phyloP scores from a whole-genome alignment of 163 green algal species.

The Chlamydomonas reinhardtii region DNA sequence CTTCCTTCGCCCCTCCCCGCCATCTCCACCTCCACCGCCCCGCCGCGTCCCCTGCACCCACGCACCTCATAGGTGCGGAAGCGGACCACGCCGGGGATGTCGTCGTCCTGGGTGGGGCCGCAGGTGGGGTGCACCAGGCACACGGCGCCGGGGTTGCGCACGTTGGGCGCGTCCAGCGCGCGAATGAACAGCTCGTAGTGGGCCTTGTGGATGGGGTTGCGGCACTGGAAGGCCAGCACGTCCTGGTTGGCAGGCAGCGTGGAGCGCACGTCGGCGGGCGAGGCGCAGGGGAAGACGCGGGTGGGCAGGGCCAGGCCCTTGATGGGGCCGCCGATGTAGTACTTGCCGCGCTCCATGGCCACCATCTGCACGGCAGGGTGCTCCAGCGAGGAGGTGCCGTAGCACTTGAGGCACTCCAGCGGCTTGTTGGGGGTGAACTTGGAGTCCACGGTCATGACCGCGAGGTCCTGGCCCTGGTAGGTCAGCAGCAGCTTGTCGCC shows the following conservation, averaged over 20 bases:
- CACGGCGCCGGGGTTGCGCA: constrained; percentile 78
- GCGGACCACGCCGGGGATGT: constrained; percentile 87
- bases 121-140: constrained; percentile 98
- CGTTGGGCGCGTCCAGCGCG: constrained; percentile 91
- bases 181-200: constrained; percentile 99
- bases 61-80: constrained; percentile 81
- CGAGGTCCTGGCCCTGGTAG: constrained; percentile 92
- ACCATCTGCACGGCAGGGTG: constrained; percentile 97
- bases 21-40: too few relatives aligned
- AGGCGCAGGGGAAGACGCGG: constrained; percentile 91
- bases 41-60: background rate
- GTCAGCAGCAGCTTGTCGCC: constrained; percentile 89
- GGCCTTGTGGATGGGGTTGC: constrained; percentile 97
- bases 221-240: constrained; percentile 98
- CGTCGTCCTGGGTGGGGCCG: constrained; percentile 94
- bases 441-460: constrained; percentile 82
- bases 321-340: constrained; percentile 70
- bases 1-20: too few relatives aligned
- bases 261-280: constrained; percentile 85
- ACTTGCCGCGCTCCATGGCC: constrained; percentile 93
- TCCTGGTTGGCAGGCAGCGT: constrained; percentile 88
- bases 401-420: constrained; percentile 90
- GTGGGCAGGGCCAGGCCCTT: constrained; percentile 70
- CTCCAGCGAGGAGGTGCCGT: constrained; percentile 94
- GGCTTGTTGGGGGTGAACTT: constrained; percentile 94